Percentiles rank a stretch among this genome's conserved stretches.
phyloP scores from a whole-genome alignment of 2,329 filamentous ascomycete species.

The Xylariaceae sp. region DNA sequence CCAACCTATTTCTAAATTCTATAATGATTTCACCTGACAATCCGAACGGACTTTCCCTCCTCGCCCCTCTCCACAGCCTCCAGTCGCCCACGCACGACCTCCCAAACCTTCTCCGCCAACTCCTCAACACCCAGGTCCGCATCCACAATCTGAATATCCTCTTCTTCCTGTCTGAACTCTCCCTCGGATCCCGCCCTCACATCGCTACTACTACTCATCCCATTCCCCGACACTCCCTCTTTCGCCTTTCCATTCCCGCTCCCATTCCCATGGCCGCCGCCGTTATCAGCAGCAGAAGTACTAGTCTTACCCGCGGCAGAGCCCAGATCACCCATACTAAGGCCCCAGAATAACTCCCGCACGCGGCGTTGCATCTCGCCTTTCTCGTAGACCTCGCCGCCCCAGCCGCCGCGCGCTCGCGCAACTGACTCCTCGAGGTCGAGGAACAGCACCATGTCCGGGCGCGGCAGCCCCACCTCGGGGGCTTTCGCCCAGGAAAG shows the following conservation, averaged over 20 bases:
- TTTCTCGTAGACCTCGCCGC: conserved; percentile 83
- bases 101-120: conserved; percentile 53
- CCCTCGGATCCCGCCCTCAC: conserved; percentile 15
- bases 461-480: conserved; percentile 79
- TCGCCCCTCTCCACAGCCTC: conserved; percentile 46
- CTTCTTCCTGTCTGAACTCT: conserved; percentile 44
- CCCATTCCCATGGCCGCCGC: conserved; percentile 6
- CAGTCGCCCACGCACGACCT: conserved; percentile 41
- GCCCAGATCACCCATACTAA: conserved; percentile 44
- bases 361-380: conserved; percentile 77
- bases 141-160: conserved; percentile 50
- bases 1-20: not conserved
- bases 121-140: conserved; percentile 51
- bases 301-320: conserved; percentile 18
- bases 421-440: conserved; percentile 72
- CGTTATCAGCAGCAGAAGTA: not conserved
- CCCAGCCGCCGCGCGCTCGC: conserved; percentile 74
- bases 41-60: conserved; percentile 42
- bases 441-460: conserved; percentile 83
- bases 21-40: conserved; percentile 32
- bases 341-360: conserved; percentile 61
- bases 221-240: conserved; percentile 11
- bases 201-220: conserved; percentile 11
- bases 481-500: conserved; percentile 78
- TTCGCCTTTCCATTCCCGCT: conserved; percentile 7